Base-by-base conservation (phyloP, 1,139 yeast genomes). In the Taiozyma sp. region DNA sequence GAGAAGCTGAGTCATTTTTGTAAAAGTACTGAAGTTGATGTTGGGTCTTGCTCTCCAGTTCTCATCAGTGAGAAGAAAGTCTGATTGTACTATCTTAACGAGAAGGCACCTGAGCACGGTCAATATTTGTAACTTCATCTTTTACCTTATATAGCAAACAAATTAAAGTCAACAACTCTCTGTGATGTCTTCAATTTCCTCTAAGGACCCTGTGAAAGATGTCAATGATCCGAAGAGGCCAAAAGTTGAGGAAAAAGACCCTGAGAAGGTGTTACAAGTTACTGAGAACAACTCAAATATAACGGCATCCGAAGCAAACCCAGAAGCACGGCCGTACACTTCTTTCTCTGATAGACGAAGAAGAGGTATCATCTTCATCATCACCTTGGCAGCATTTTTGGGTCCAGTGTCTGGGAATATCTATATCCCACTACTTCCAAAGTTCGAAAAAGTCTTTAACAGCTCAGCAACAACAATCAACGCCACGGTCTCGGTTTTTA, bases 381-480 rank as follows among this genome's bases (percentile, higher is more conserved):
- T 76, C 19, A 75, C 81, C 0, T 45, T 70, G 5, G 78, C 80
- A 19, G 86, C 85, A 0, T 79, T 80, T 54, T 63, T 81, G 49
- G 86, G 86, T 0, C 87, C 87, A 0, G 69, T 80, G 49, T 72
- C 83, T 4, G 86, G 85, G 1, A 81, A 81, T 53, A 79, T 81
- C 34, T 81, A 80, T 58, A 76, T 81, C 27, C 86, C 87, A 2
- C 70, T 82, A 4, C 63, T 81, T 22, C 83, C 84, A 1, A 65
- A 73, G 16, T 65, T 81, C 28, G 71, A 74, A 54, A 58, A 64
- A 3, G 75, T 70, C 2, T 78, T 79, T 54, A 44, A 68, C 4
- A 76, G 70, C 2, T 73, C 80, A 1, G 65, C 72, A 3, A 68
- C 80, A 0, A 64, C 75, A 0, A 78, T 81, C 39, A 80, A 81